Evolutionary conservation across 2,329 filamentous ascomycete genomes (phyloP).

Genomic region (Neonectria neomacrospora): DNA sequence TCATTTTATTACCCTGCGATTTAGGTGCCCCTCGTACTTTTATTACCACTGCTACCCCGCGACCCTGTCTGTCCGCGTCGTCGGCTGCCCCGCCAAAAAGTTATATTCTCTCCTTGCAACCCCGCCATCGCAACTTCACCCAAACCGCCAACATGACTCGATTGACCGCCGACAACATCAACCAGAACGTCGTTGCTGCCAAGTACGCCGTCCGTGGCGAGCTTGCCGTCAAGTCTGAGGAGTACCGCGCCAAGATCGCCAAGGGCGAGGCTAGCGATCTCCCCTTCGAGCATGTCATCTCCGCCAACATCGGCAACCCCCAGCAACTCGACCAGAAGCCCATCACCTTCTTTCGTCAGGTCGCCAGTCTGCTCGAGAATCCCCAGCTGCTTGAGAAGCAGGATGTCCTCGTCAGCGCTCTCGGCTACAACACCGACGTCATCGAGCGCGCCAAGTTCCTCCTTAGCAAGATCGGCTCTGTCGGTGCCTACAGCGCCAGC

Average conservation of each 20-base stretch:
- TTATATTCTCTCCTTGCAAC: slow-evolving; percentile 31
- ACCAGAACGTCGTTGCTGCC: slow-evolving; percentile 85
- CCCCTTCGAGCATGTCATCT: slow-evolving; percentile 91
- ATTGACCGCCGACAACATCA: slow-evolving; percentile 88
- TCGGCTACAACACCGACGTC: slow-evolving; percentile 92
- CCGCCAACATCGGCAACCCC: slow-evolving; percentile 98
- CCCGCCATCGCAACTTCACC: slow-evolving; percentile 46
- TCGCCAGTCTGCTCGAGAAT: slow-evolving; percentile 92
- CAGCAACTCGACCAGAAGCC: slow-evolving; percentile 99
- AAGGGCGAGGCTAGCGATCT: slow-evolving; percentile 67
- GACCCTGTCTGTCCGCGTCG: slow-evolving; percentile 38
- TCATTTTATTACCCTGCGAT: slow-evolving; percentile 24
- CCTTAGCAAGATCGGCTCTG: slow-evolving; percentile 85
- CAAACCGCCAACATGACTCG: slow-evolving; percentile 52
- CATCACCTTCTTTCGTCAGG: slow-evolving; percentile 98
- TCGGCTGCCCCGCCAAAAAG: slow-evolving; percentile 43
- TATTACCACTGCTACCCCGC: slow-evolving; percentile 43
- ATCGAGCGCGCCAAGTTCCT: slow-evolving; percentile 84
- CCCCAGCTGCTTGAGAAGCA: slow-evolving; percentile 84
- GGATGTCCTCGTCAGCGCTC: slow-evolving; percentile 76
- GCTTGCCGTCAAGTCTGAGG: slow-evolving; percentile 91
- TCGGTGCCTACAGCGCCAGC: slow-evolving; percentile 96
- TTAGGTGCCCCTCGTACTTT: slow-evolving; percentile 34
- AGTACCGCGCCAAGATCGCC: slow-evolving; percentile 80
- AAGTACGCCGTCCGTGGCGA: slow-evolving; percentile 98